Base-by-base conservation (phyloP, 768 basidiomycete species). In the Pleurotus eryngii region DNA sequence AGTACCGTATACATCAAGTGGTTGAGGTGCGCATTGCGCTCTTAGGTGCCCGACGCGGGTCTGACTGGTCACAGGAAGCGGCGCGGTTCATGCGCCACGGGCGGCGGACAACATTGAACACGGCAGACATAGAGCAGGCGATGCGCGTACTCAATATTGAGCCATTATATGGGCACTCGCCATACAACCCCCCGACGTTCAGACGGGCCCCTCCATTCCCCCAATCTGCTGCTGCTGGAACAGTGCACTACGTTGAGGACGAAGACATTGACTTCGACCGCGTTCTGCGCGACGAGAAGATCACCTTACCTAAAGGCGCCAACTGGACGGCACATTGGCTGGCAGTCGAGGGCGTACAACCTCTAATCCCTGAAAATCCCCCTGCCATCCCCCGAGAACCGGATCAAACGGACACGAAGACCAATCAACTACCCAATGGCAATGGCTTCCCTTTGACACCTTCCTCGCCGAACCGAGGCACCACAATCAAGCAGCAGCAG, bases 181-280 rank as follows among this genome's bases (percentile, higher is more conserved):
- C 88, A 0, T 77, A 83, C 63, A 83, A 85, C 63, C 81, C 84
- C 9, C 79, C 83, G 0, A 72, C 80, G 2, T 91, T 84, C 76
- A 84, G 83, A 64, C 75, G 80, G 55, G 80, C 81, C 46, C 79
- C 82, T 22, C 78, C 83, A 49, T 82, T 80, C 60, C 75, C 80
- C 8, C 73, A 81, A 60, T 57, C 74, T 45, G 74, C 76, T 8
- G 69, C 78, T 3, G 81, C 83, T 4, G 90, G 89, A 1, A 74
- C 90, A 2, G 89, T 98, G 3, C 98, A 93, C 74, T 94, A 93
- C 65, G 85, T 96, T 15, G 93, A 97, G 59, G 97, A 99, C 67
- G 95, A 98, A 63, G 97, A 98, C 71, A 89, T 99, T 48, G 97
- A 98, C 72, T 94, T 99, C 64, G 92, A 95, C 67, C 91, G 87